Evolutionary conservation across 2,329 filamentous ascomycete genomes (phyloP).

Genomic region (Ceratocystis alfenasii): DNA sequence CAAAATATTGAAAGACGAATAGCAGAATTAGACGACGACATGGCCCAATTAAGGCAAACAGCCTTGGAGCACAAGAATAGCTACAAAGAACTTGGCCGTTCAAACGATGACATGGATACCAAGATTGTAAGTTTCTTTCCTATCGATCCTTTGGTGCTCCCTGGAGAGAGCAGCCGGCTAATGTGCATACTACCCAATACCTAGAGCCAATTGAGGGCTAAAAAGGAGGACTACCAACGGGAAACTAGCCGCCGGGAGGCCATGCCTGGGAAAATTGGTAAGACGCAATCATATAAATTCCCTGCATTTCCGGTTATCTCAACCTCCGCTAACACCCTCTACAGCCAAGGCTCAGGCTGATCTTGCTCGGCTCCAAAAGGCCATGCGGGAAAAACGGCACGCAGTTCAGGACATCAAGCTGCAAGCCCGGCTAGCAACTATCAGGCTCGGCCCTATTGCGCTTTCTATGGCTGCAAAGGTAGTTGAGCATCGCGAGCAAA

Average conservation of each 20-base stretch:
- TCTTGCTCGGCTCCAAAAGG: slow-evolving; percentile 4
- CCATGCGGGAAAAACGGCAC: slow-evolving; percentile 49
- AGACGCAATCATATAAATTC: slow-evolving; percentile 26
- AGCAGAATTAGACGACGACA: slow-evolving; percentile 32
- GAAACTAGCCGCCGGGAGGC: slow-evolving; percentile 52
- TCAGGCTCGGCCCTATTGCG: slow-evolving; percentile 6
- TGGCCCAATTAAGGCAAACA: slow-evolving; percentile 32
- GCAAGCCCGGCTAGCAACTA: slow-evolving; percentile 13
- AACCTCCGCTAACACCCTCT: neutral
- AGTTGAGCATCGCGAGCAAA: slow-evolving; percentile 12
- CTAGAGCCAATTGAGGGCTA: slow-evolving; percentile 40
- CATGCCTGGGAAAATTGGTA: slow-evolving; percentile 61
- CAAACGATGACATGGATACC: neutral
- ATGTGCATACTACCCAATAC: slow-evolving; percentile 26
- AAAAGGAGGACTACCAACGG: slow-evolving; percentile 58
- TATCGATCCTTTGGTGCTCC: neutral
- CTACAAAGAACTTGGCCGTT: neutral
- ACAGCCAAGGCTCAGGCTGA: slow-evolving; percentile 8
- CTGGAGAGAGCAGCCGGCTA: neutral
- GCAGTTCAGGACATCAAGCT: slow-evolving; percentile 38
- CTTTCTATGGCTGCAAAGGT: slow-evolving; percentile 13
- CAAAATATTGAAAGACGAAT: slow-evolving; percentile 46
- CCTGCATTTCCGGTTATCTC: neutral
- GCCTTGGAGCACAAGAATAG: slow-evolving; percentile 28
- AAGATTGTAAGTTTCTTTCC: neutral